A percentile compares a stretch with the other conserved stretches of the same genome.
These are phyloP conservation scores for Claviceps humidiphila DNA, from an alignment of 2,329 filamentous ascomycete species.

Conservation along the genomic window DNA sequence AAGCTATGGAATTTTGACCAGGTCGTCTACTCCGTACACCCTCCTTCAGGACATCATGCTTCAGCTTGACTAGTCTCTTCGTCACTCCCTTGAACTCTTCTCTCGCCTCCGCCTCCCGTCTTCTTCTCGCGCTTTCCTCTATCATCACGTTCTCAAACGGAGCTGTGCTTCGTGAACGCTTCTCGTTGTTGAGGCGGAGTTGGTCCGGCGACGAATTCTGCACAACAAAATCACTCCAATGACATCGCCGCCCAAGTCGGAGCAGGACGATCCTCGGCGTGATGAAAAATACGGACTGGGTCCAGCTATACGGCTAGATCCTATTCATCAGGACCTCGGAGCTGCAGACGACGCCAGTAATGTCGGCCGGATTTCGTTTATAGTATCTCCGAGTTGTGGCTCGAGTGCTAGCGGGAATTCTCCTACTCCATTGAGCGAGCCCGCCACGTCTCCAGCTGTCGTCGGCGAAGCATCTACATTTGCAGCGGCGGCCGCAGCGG, in stretches of 20 bases:
- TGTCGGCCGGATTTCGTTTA: background rate
- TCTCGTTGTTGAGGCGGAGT: background rate
- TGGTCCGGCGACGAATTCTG: background rate
- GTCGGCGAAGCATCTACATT: background rate
- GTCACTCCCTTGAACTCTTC: background rate
- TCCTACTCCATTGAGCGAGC: background rate
- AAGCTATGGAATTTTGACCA: background rate
- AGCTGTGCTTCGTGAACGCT: background rate
- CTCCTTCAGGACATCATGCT: background rate
- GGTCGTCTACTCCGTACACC: background rate
- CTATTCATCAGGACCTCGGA: background rate
- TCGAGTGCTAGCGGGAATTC: background rate
- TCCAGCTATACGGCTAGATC: background rate
- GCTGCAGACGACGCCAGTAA: background rate
- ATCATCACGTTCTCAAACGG: background rate
- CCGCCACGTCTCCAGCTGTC: background rate
- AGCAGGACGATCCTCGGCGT: conserved; percentile 1
- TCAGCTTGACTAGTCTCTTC: background rate
- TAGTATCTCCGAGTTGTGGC: background rate
- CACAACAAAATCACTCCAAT: background rate
- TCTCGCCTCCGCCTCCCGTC: background rate
- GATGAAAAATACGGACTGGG: background rate
- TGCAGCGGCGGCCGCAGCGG: conserved; percentile 2
- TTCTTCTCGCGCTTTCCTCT: background rate
- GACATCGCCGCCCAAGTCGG: conserved; percentile 4